These are phyloP conservation scores for Sporobolomyces phaffii DNA, from an alignment of 768 basidiomycete genomes.

Conservation along the genomic window DNA sequence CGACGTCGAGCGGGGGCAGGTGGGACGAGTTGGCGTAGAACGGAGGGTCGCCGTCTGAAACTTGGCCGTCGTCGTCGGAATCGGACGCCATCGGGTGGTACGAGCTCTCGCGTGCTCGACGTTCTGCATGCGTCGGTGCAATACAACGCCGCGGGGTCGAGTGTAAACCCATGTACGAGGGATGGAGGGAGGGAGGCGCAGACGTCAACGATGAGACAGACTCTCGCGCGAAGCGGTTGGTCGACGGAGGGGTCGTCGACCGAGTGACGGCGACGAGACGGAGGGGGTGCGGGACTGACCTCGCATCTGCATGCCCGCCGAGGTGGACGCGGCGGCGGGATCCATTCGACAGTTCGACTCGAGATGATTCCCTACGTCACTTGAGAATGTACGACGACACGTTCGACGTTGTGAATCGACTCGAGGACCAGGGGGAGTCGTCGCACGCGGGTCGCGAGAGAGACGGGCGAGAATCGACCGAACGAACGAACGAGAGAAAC, in stretches of 20 bases:
- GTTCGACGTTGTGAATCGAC: too few species aligned
- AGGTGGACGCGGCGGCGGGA: background rate
- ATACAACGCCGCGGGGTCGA: background rate
- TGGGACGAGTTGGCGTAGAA: constrained; percentile 1
- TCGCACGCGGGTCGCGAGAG: too few species aligned
- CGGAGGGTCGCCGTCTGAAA: constrained; percentile 32
- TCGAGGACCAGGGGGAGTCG: too few species aligned
- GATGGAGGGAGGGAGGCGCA: background rate
- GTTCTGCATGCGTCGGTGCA: background rate
- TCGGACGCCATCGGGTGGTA: constrained; percentile 29
- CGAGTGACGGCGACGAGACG: background rate
- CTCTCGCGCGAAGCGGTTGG: background rate
- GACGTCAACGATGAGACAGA: background rate
- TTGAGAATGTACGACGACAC: background rate
- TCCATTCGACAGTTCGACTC: too few species aligned
- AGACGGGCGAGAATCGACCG: too few species aligned
- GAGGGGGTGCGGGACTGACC: background rate
- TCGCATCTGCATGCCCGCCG: constrained; percentile 8
- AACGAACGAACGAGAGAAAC: too few species aligned
- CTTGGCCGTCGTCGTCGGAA: background rate
- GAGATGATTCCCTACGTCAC: too few species aligned
- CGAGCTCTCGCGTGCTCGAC: constrained; percentile 1
- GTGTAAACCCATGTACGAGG: background rate
- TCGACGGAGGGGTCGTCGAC: background rate
- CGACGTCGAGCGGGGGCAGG: too few species aligned